phyloP scores from a whole-genome alignment of 352 stramenopile species.

The Pythium rhizo-oryzae region DNA sequence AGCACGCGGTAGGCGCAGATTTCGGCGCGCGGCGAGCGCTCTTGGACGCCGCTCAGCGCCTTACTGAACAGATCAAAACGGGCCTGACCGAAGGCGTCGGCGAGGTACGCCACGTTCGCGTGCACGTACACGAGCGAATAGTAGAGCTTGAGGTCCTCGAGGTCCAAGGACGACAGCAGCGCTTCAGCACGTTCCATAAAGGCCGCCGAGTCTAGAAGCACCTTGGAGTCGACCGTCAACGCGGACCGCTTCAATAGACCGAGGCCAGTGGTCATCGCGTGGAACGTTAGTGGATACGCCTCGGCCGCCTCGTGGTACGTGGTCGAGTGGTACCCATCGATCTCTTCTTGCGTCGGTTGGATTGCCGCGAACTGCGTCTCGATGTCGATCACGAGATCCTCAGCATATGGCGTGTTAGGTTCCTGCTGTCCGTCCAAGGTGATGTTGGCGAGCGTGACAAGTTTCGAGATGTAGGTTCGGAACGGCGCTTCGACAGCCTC shows the following conservation, averaged over 20 bases:
- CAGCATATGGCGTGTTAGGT: constrained; percentile 5
- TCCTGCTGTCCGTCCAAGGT: not conserved
- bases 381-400: constrained; percentile 53
- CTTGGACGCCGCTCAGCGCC: constrained; percentile 46
- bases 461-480: constrained; percentile 39
- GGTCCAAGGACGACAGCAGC: not conserved
- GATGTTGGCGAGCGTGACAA: constrained; percentile 34
- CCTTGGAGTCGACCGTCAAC: constrained; percentile 32
- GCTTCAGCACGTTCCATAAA: constrained; percentile 61
- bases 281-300: constrained; percentile 52
- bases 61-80: constrained; percentile 88
- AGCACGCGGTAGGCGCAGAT: constrained; percentile 48
- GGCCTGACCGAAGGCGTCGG: constrained; percentile 69
- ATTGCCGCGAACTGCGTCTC: constrained; percentile 67
- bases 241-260: constrained; percentile 35
- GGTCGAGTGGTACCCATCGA: constrained; percentile 68
- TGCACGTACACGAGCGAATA: constrained; percentile 43
- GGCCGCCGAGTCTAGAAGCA: constrained; percentile 44
- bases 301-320: constrained; percentile 54
- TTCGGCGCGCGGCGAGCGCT: constrained; percentile 40
- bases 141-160: constrained; percentile 54
- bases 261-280: constrained; percentile 36
- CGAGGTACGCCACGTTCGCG: constrained; percentile 40
- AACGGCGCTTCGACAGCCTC: constrained; percentile 35
- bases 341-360: constrained; percentile 63